Conservation (phyloP, 108 stramenopile species). For the Discostella pseudostelligera region DNA sequence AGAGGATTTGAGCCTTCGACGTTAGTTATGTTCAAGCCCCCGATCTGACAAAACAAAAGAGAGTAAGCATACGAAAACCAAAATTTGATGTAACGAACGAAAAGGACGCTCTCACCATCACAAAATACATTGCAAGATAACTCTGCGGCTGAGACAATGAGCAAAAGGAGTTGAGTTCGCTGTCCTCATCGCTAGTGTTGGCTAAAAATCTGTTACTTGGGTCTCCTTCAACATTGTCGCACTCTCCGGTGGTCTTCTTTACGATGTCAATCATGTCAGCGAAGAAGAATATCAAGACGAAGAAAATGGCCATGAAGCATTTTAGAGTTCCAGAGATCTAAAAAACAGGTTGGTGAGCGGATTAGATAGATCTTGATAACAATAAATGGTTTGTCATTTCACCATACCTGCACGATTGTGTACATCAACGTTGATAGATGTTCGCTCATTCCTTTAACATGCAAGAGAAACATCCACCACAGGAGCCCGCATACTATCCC, state of each 20-base stretch:
- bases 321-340: constrained; percentile 8
- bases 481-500: constrained; percentile 15
- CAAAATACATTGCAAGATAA: constrained; percentile 27
- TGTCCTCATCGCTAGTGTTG: background rate
- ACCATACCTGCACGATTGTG: constrained; percentile 17
- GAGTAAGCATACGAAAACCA: background rate
- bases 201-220: background rate
- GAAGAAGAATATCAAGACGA: constrained; percentile 16
- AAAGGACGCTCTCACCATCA: constrained; percentile 17
- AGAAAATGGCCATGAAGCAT: constrained; percentile 20
- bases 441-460: constrained; percentile 27
- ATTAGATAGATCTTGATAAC: no score
- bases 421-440: constrained; percentile 25
- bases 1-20: constrained; percentile 6
- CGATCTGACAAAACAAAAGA: constrained; percentile 5
- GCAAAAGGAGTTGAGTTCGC: constrained; percentile 16
- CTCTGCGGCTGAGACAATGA: constrained; percentile 16
- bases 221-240: background rate
- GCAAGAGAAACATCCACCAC: constrained; percentile 26
- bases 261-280: constrained; percentile 23
- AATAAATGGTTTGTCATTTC: no score
- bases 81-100: background rate
- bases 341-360: background rate
- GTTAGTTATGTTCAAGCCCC: constrained; percentile 9
- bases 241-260: constrained; percentile 9